Evolutionary conservation across 202 grass and related monocot species (phyloP).

Genomic region (Setaria italica): DNA sequence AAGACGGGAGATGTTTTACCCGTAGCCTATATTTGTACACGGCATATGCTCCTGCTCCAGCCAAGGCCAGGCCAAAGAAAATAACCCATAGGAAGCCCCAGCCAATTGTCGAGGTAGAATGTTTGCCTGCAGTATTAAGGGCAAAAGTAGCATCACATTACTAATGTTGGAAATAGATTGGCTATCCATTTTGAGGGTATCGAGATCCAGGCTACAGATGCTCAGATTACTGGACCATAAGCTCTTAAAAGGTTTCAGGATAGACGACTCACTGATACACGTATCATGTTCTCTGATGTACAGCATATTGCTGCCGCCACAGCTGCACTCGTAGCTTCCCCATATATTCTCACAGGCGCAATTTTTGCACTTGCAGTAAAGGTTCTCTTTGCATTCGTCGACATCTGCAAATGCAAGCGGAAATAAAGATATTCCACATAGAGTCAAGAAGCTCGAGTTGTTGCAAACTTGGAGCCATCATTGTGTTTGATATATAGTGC

Average conservation of each 20-base stretch:
- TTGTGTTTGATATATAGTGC: background rate
- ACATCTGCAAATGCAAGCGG: slow-evolving; percentile 58
- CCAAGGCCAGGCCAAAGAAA: slow-evolving; percentile 73
- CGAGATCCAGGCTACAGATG: background rate
- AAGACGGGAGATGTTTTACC: slow-evolving; percentile 51
- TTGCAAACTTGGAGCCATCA: slow-evolving; percentile 15
- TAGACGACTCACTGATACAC: slow-evolving; percentile 74
- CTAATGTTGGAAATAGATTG: background rate
- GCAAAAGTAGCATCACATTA: background rate
- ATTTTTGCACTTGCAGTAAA: slow-evolving; percentile 70
- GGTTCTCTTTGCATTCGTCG: slow-evolving; percentile 84
- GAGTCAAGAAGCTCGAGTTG: slow-evolving; percentile 3
- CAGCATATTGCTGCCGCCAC: slow-evolving; percentile 58
- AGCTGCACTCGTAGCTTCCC: slow-evolving; percentile 88
- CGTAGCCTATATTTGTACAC: slow-evolving; percentile 88
- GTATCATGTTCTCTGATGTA: slow-evolving; percentile 93
- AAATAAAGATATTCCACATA: background rate
- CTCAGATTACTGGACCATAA: background rate
- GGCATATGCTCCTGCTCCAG: slow-evolving; percentile 72
- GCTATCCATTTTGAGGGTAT: background rate
- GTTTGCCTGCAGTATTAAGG: slow-evolving; percentile 53
- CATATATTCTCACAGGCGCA: slow-evolving; percentile 80
- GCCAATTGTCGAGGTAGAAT: slow-evolving; percentile 52
- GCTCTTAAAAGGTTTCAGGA: background rate
- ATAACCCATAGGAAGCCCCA: slow-evolving; percentile 86